Evolutionary conservation across 192 early-diverging fungal genomes (phyloP).

Genomic region (Entomortierella chlamydospora): DNA sequence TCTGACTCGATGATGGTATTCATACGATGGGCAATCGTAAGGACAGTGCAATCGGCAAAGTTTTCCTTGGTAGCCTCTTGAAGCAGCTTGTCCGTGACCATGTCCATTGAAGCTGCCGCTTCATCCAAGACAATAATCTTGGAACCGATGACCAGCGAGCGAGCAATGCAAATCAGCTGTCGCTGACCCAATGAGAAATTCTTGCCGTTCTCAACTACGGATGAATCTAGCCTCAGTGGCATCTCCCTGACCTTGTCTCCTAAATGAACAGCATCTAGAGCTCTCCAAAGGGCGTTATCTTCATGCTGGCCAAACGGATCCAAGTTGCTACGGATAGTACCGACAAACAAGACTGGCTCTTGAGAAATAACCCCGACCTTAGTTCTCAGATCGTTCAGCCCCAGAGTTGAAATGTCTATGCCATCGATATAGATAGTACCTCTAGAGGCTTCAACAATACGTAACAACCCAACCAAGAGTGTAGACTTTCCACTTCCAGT

Average conservation of each 20-base stretch:
- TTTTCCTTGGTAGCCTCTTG: constrained; percentile 72
- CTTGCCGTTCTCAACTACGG: constrained; percentile 61
- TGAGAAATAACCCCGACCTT: constrained; percentile 72
- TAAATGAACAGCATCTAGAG: constrained; percentile 61
- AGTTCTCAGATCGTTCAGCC: constrained; percentile 72
- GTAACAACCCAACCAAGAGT: constrained; percentile 73
- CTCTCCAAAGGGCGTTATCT: constrained; percentile 64
- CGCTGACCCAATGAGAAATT: constrained; percentile 70
- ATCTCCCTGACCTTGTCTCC: constrained; percentile 46
- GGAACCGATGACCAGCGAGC: constrained; percentile 63
- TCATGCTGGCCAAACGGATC: constrained; percentile 69
- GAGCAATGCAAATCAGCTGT: constrained; percentile 70
- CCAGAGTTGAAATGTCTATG: constrained; percentile 72
- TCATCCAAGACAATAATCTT: constrained; percentile 66
- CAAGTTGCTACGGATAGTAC: constrained; percentile 75
- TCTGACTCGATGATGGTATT: constrained; percentile 79
- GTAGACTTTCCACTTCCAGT: constrained; percentile 83
- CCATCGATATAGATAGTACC: constrained; percentile 82
- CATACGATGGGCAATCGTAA: constrained; percentile 79
- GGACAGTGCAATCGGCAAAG: constrained; percentile 70
- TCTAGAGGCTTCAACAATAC: constrained; percentile 74
- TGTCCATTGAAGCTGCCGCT: constrained; percentile 79
- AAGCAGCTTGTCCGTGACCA: constrained; percentile 79
- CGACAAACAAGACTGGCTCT: constrained; percentile 73
- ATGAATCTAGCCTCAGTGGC: constrained; percentile 54